phyloP scores from a whole-genome alignment of 192 early-diverging fungal species.

The Globomyces pollinis-pini region DNA sequence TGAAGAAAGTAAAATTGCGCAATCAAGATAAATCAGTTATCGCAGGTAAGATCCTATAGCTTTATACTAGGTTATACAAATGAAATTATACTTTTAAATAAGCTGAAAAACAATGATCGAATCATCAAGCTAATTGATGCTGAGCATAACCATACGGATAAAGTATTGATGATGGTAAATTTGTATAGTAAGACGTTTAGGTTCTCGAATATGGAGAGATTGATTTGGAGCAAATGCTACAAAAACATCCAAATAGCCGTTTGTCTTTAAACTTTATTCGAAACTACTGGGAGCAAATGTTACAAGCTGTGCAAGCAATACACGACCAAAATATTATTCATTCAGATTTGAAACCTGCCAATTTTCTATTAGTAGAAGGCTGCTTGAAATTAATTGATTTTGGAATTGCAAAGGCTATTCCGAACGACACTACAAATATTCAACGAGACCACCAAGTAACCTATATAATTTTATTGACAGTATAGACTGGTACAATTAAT shows the following conservation, averaged over 20 bases:
- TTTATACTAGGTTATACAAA: slow-evolving; percentile 83
- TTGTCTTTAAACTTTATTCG: slow-evolving; percentile 58
- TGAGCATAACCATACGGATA: slow-evolving; percentile 57
- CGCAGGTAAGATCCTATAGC: too few species aligned
- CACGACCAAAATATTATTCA: slow-evolving; percentile 88
- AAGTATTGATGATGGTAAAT: slow-evolving; percentile 66
- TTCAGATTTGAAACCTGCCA: slow-evolving; percentile 91
- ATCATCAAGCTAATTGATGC: slow-evolving; percentile 75
- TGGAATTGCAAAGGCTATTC: slow-evolving; percentile 91
- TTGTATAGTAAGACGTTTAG: too few species aligned
- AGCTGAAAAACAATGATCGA: slow-evolving; percentile 52
- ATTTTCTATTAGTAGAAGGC: slow-evolving; percentile 83
- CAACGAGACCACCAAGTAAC: slow-evolving; percentile 71
- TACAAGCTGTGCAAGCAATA: slow-evolving; percentile 78
- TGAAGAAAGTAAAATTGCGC: slow-evolving; percentile 74
- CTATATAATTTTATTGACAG: not conserved
- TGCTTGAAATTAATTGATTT: slow-evolving; percentile 92
- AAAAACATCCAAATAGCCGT: slow-evolving; percentile 40
- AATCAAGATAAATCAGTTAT: slow-evolving; percentile 56
- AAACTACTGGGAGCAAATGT: slow-evolving; percentile 68
- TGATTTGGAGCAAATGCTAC: slow-evolving; percentile 59
- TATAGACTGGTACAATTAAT: slow-evolving; percentile 84
- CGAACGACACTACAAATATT: slow-evolving; percentile 91
- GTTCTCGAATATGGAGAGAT: slow-evolving; percentile 90
- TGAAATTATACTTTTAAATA: slow-evolving; percentile 71